phyloP scores from a whole-genome alignment of 768 basidiomycete genomes.

The Lentinus tigrinus region DNA sequence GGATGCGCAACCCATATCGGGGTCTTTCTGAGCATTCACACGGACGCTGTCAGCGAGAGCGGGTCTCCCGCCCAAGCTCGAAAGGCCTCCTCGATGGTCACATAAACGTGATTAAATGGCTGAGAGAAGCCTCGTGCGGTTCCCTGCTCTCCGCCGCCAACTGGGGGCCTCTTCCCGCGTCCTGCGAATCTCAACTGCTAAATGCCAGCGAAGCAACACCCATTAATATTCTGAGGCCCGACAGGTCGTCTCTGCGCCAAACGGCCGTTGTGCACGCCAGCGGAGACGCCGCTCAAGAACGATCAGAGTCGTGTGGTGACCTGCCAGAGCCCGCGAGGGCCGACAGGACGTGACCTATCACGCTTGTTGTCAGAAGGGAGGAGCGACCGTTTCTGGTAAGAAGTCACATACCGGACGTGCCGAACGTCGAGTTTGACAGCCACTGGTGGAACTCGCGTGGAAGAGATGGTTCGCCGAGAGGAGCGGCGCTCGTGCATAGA shows the following conservation, averaged over 20 bases:
- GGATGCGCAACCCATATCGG: slow-evolving; percentile 5
- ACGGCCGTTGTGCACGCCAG: neutral
- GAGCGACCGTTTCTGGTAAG: slow-evolving; percentile 4
- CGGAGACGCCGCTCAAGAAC: neutral
- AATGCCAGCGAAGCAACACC: neutral
- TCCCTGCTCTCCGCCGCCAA: slow-evolving; percentile 6
- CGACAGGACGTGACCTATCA: slow-evolving; percentile 11
- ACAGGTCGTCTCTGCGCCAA: neutral
- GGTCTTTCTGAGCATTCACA: slow-evolving; percentile 18
- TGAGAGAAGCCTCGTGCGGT: neutral
- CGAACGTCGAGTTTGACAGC: slow-evolving; percentile 10
- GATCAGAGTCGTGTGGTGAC: neutral
- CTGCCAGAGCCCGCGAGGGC: neutral
- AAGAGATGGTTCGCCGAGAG: slow-evolving; percentile 1
- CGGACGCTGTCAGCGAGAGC: slow-evolving; percentile 11
- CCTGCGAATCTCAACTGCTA: slow-evolving; percentile 1
- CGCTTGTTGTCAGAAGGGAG: slow-evolving; percentile 10
- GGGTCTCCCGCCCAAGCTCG: neutral
- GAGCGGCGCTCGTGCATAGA: slow-evolving; percentile 7
- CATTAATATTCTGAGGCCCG: neutral
- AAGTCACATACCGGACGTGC: slow-evolving; percentile 16
- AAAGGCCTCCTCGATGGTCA: slow-evolving; percentile 17
- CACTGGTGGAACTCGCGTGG: slow-evolving; percentile 13
- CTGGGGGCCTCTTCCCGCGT: neutral
- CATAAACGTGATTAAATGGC: slow-evolving; percentile 14